These are phyloP conservation scores for Lagerstroemia fauriei DNA, from an alignment of 441 rosid genomes.

Conservation along the genomic window DNA sequence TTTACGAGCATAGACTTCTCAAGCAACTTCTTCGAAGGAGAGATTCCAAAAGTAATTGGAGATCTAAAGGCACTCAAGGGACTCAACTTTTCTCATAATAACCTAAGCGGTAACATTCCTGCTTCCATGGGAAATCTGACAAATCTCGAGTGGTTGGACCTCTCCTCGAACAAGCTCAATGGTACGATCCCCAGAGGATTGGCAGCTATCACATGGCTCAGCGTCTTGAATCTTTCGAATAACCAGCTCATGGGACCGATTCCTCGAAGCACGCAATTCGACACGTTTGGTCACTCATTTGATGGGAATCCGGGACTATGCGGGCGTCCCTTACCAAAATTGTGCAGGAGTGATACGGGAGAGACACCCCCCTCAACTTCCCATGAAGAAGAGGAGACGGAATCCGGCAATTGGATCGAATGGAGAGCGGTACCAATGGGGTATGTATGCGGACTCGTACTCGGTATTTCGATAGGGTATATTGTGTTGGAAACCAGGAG, in stretches of 20 bases:
- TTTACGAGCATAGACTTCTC: not conserved
- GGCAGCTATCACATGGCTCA: not conserved
- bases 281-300: not conserved
- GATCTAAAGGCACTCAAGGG: not conserved
- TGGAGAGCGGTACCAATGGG: not conserved
- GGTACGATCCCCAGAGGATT: not conserved
- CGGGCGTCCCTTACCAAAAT: not conserved
- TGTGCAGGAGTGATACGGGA: constrained; percentile 28
- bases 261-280: not conserved
- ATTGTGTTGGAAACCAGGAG: not conserved
- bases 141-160: not conserved
- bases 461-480: constrained; percentile 2
- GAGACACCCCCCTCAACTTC: not conserved
- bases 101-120: not conserved
- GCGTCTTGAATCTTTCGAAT: not conserved
- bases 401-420: not conserved
- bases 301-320: not conserved
- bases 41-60: not conserved
- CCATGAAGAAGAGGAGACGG: not conserved
- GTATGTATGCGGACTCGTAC: not conserved
- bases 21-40: not conserved
- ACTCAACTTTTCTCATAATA: not conserved
- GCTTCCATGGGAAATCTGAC: not conserved
- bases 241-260: constrained; percentile 9
- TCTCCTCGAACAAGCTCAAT: constrained; percentile 1